phyloP scores from a whole-genome alignment of 805 yeast species.

The Yarrowia deformans region DNA sequence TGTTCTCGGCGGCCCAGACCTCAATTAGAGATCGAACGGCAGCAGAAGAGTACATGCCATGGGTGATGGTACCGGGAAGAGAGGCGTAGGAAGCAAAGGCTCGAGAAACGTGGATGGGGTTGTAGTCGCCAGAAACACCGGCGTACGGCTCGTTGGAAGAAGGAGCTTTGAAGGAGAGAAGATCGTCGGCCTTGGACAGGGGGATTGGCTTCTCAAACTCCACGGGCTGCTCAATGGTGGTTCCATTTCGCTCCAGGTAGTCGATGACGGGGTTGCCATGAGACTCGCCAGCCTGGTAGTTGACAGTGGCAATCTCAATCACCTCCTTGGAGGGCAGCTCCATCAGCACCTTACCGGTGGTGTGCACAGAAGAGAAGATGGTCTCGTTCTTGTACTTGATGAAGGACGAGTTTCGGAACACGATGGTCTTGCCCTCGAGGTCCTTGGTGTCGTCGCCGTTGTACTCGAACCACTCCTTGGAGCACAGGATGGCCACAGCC shows the following conservation, averaged over 20 bases:
- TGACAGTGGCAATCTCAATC: conserved; percentile 80
- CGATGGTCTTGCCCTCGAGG: conserved; percentile 77
- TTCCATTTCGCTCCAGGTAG: conserved; percentile 89
- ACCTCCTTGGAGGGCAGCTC: conserved; percentile 94
- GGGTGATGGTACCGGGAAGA: conserved; percentile 97
- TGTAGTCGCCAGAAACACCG: conserved; percentile 96
- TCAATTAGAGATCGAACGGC: conserved; percentile 94
- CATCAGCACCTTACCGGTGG: conserved; percentile 82
- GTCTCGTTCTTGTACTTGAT: conserved; percentile 79
- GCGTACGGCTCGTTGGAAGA: conserved; percentile 97
- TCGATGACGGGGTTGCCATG: conserved; percentile 98
- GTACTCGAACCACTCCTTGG: conserved; percentile 98
- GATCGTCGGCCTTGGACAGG: conserved; percentile 62
- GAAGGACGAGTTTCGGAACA: conserved; percentile 87
- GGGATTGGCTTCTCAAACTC: conserved; percentile 90
- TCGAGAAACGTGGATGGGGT: conserved; percentile 97
- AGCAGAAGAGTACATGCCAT: conserved; percentile 98
- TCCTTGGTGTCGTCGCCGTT: conserved; percentile 64
- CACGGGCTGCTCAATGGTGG: conserved; percentile 92
- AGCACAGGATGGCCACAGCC: conserved; percentile 90
- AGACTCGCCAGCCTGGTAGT: conserved; percentile 88
- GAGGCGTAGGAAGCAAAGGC: conserved; percentile 92
- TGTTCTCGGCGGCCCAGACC: conserved; percentile 98
- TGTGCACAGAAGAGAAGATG: conserved; percentile 78
- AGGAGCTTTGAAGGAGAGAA: conserved; percentile 71